Base-by-base conservation (phyloP, 1,139 yeast species). In the Komagataea norvegica region DNA sequence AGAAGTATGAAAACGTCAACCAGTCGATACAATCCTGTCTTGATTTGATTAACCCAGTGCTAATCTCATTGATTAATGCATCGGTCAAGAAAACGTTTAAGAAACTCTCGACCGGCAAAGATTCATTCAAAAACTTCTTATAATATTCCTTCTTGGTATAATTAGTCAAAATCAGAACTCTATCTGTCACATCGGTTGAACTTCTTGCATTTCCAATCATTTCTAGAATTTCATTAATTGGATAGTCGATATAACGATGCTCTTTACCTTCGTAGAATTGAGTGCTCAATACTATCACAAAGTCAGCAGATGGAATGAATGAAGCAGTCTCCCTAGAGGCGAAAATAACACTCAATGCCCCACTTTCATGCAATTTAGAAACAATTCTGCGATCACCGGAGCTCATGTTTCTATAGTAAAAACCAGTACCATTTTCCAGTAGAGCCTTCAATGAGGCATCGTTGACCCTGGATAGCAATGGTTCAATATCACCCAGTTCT, bases 1-100 rank as follows among this genome's bases (percentile, higher is more conserved):
- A 93, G 54, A 88, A 85, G 50, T 79, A 84, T 0, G 95, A 74
- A 59, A 75, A 85, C 0, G 96, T 84, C 29, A 93, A 56, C 93
- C 95, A 86, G 52, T 89, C 96, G 43, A 93, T 74, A 47, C 95
- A 85, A 47, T 85, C 94, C 51, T 89, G 96, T 52, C 85, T 77
- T 6, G 75, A 68, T 35, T 68, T 72, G 41, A 91, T 71, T n/a
- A 79, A 67, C 2, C 75, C 68, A 11, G 78, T 74, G 36, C 83
- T 74, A 13, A 88, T 78, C 48, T 88, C 97, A 29, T 76, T 73
- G 29, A 84, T 60, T 33, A 91, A 69, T 0, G 74, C 70, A 54
- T 89, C 96, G 42, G 75, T 79, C 14, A 88, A 51, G 31, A 65
- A 61, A 10, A 66, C 60, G 37, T 73, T 73, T 49, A 88, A 57